Base-by-base conservation (phyloP, 2,329 filamentous ascomycete genomes). In the Apiospora koreana region DNA sequence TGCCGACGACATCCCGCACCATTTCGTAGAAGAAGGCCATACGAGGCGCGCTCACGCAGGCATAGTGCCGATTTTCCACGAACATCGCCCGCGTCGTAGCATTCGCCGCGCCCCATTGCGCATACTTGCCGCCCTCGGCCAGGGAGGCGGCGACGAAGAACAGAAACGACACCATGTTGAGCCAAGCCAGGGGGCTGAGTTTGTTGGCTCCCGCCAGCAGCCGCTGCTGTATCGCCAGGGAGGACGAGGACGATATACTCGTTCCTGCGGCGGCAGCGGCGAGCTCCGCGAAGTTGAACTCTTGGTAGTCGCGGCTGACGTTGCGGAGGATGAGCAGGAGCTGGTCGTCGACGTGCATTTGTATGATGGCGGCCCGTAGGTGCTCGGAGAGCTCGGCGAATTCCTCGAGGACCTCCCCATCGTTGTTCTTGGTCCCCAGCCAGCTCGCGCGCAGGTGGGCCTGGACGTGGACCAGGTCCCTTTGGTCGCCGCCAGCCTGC, bases 41-140 rank as follows among this genome's bases (percentile, higher is more conserved):
- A 9, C 64, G 46, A 38, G 46, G 50, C 21, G 54, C 23, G 38
- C 67, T 62, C 28, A 64, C 67, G 18, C 67, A 68, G 8, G 14
- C 23, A 48, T 68, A 68, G 9, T 45, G 14, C 38, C 38, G 14
- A 43, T 62, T 35, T 25, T 68, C 67, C 3, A 48, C 67, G 8
- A 45, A 42, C n/a, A 68, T 4, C 14, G 66, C 66, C 42, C 66
- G 42, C 12, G 66, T 38, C 45, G 48, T 62, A 4, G 31, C 46
- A 25, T 68, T 68, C 35, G 46, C 38, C 48, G 23, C 18, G 9
- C 8, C 23, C 67, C 67, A 68, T n/a, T 58, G 48, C 23, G 67
- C 50, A 7, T 68, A 64, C 50, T 62, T 58, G 35, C 31, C n/a
- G 7, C 66, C 66, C 67, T 68, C 67, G 38, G 67, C 67, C n/a